Percentiles rank a stretch among this genome's conserved stretches.
phyloP scores from a whole-genome alignment of 2,329 filamentous ascomycete genomes.

The Penicillium corylophilum region DNA sequence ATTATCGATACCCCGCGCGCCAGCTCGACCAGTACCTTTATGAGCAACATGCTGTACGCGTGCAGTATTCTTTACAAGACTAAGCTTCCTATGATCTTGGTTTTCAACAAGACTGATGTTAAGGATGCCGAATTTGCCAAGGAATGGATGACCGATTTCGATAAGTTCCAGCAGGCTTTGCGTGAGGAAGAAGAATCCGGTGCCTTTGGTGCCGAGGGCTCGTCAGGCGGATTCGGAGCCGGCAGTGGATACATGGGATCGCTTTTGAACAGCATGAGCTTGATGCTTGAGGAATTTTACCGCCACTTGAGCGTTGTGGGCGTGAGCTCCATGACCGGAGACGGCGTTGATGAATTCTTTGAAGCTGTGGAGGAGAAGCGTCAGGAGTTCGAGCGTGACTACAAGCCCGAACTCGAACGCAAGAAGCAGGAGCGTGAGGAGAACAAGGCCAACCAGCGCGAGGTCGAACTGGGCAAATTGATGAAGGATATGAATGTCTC shows the following conservation, averaged over 20 bases:
- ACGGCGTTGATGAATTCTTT: constrained; percentile 92
- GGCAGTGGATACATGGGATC: constrained; percentile 96
- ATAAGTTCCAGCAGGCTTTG: constrained; percentile 86
- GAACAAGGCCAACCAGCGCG: constrained; percentile 67
- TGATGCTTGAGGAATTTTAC: constrained; percentile 98
- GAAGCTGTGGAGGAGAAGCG: constrained; percentile 82
- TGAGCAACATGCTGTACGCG: constrained; percentile 99
- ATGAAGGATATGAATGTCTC: constrained; percentile 86
- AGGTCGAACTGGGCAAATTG: constrained; percentile 84
- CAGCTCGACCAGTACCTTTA: constrained; percentile 91
- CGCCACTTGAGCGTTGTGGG: constrained; percentile 88
- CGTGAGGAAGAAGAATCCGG: constrained; percentile 75
- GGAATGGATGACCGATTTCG: constrained; percentile 99
- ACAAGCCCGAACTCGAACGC: constrained; percentile 85
- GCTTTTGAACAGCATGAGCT: constrained; percentile 93
- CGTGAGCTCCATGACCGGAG: constrained; percentile 88
- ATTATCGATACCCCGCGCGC: constrained; percentile 96
- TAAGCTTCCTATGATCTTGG: constrained; percentile 95
- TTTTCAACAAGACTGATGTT: constrained; percentile 99
- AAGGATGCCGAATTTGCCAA: constrained; percentile 84
- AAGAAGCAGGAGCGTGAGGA: constrained; percentile 73
- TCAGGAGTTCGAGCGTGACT: constrained; percentile 84
- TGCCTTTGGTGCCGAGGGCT: constrained; percentile 69
- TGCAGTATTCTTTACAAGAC: constrained; percentile 99
- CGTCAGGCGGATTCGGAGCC: constrained; percentile 58